phyloP scores from a whole-genome alignment of 495 filamentous ascomycete genomes.

The Daldinia childiae region DNA sequence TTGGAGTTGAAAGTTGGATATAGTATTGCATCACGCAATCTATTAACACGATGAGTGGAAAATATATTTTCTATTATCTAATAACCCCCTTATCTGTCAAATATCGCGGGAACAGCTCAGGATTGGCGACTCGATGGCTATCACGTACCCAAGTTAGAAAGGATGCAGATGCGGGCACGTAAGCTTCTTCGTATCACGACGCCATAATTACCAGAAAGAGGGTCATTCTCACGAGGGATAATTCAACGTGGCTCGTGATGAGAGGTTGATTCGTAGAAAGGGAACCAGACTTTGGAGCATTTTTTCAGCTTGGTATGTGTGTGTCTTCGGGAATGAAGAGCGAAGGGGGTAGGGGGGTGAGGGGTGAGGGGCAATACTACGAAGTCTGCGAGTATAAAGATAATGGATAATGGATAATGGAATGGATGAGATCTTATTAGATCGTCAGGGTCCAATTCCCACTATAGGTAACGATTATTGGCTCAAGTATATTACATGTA shows the following conservation, averaged over 20 bases:
- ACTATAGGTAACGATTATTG: conserved; percentile 13
- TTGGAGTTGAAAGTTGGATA: neutral
- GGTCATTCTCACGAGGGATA: conserved; percentile 1
- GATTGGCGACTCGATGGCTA: neutral
- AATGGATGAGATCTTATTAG: conserved; percentile 33
- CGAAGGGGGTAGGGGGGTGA: too few species aligned
- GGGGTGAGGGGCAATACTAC: conserved; percentile 1
- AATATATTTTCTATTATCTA: conserved; percentile 24
- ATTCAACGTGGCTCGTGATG: conserved; percentile 33
- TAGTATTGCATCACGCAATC: neutral
- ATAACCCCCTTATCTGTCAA: conserved; percentile 8
- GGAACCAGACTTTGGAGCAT: neutral
- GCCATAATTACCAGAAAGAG: neutral
- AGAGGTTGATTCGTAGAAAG: conserved; percentile 25
- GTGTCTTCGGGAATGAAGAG: conserved; percentile 6
- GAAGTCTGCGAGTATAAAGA: neutral
- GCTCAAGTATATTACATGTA: conserved; percentile 7
- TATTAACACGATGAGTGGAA: neutral
- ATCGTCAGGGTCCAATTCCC: conserved; percentile 39
- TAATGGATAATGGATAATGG: too few species aligned
- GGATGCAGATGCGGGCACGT: conserved; percentile 18
- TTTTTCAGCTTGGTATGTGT: neutral
- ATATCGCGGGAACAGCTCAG: conserved; percentile 1
- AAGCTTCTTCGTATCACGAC: conserved; percentile 29
- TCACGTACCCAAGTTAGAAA: conserved; percentile 4